Percentiles rank a stretch among this genome's conserved stretches.
phyloP scores from a whole-genome alignment of 768 basidiomycete species.

The Lactarius tabidus region DNA sequence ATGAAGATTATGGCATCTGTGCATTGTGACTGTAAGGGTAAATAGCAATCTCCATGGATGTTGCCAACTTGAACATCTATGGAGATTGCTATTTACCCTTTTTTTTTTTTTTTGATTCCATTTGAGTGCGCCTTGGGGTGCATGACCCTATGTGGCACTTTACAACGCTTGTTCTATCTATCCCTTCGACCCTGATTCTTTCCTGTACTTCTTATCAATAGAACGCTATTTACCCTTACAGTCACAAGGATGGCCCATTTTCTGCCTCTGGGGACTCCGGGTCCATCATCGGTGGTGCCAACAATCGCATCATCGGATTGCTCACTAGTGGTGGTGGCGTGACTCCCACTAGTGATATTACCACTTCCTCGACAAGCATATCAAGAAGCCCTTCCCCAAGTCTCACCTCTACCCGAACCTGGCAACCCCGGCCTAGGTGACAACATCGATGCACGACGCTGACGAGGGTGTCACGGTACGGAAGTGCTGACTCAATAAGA shows the following conservation, averaged over 20 bases:
- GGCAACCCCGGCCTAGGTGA: background rate
- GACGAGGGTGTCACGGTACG: no score
- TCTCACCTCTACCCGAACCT: background rate
- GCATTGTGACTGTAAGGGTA: no score
- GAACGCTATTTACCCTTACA: constrained; percentile 17
- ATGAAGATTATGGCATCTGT: constrained; percentile 14
- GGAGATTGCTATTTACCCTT: constrained; percentile 18
- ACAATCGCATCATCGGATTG: constrained; percentile 23
- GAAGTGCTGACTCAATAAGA: no score
- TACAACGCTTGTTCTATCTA: no score
- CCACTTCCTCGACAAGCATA: background rate
- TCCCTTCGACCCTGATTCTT: no score
- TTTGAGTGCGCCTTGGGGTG: no score
- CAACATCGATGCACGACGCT: background rate
- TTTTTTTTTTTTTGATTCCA: no score
- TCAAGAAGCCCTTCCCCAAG: constrained; percentile 1
- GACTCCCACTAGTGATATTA: constrained; percentile 2
- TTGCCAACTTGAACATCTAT: constrained; percentile 24
- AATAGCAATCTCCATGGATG: no score
- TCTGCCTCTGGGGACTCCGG: constrained; percentile 29
- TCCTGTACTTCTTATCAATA: no score
- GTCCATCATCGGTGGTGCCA: constrained; percentile 24
- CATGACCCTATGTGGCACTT: no score
- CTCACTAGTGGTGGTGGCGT: constrained; percentile 22
- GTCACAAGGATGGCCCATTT: constrained; percentile 20